Base-by-base conservation (phyloP, 305 asterid genomes). In the Ajuga reptans region DNA sequence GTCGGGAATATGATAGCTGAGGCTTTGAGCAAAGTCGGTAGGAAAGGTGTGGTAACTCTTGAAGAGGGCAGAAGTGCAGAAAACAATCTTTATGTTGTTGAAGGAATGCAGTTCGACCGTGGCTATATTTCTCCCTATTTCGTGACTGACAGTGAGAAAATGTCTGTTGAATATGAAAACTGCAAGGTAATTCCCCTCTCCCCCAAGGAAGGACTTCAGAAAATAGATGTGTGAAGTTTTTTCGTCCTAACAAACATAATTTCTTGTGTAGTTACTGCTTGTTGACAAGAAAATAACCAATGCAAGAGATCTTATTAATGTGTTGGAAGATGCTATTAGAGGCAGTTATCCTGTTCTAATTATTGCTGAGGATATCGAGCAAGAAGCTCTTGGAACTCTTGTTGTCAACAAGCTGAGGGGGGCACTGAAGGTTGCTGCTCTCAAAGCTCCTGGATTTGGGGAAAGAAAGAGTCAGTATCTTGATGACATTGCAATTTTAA, bases 21-120 rank as follows among this genome's bases (percentile, higher is more conserved):
- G 71, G 97, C 97, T 18, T 76, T 91, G 87, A 79, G 86, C 84
- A 91, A 87, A 84, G 97, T 91, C 67, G 97, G 97, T 3, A 83
- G 97, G 80, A 89, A 89, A 79, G 96, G 97, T 75, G 96, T 91
- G 16, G 97, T 91, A 64, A 91, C 97, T 59, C 97, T 91, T 39
- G 97, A 91, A 73, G 96, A 91, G 82, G 97, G 96, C 21, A 86
- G 80, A 77, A 85, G 97, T 71, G 84, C 96, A 0, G 96, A 89
- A n/a, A 91, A 89, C 83, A 77, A 73, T 68, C 82, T 91, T 10
- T 83, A 84, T 76, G 96, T 91, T 45, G 97, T 91, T 36, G 97
- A 91, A 79, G 97, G 96, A 49, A 91, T 91, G 97, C 97, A 91
- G 73, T 91, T 89, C 64, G 97, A 91, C 50, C 97, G 97, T 69